These are phyloP conservation scores for Jasminum sambac DNA, from an alignment of 257 asterid genomes.

Conservation along the genomic window DNA sequence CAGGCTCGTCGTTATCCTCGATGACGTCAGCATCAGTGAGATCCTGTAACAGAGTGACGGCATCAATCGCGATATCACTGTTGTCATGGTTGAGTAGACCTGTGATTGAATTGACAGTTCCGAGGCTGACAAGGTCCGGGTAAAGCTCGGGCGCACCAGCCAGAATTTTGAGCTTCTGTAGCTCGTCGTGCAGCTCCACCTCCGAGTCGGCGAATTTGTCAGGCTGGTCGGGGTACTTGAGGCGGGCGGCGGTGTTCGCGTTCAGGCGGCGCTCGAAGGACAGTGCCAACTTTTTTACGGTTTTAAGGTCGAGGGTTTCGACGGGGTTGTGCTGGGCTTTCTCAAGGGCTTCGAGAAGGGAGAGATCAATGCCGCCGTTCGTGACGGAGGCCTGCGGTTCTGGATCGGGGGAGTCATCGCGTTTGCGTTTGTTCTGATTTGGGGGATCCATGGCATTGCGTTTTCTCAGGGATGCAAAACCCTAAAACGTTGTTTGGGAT, in stretches of 20 bases:
- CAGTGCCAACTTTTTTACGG: constrained; percentile 76
- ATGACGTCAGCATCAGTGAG: constrained; percentile 91
- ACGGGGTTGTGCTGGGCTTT: constrained; percentile 64
- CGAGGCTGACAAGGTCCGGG: constrained; percentile 81
- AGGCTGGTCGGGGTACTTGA: constrained; percentile 93
- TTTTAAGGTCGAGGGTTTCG: constrained; percentile 85
- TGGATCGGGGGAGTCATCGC: constrained; percentile 39
- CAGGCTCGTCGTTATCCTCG: constrained; percentile 85
- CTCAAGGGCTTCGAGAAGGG: constrained; percentile 92
- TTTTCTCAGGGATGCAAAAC: not conserved
- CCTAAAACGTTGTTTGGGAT: not conserved
- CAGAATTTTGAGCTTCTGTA: constrained; percentile 82
- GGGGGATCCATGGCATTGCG: constrained; percentile 40
- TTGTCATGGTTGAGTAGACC: constrained; percentile 83
- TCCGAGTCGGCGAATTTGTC: constrained; percentile 96
- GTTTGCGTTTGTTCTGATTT: constrained; percentile 59
- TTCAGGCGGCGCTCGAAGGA: constrained; percentile 92
- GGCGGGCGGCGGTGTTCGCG: constrained; percentile 89
- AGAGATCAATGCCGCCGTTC: constrained; percentile 53
- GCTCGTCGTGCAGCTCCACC: constrained; percentile 91
- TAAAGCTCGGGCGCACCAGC: constrained; percentile 95
- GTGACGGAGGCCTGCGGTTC: constrained; percentile 26
- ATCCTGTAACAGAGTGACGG: constrained; percentile 79
- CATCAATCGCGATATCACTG: constrained; percentile 79
- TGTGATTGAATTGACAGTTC: constrained; percentile 72